Percentiles rank a stretch among this genome's conserved stretches.
phyloP scores from a whole-genome alignment of 2,329 filamentous ascomycete species.

The Cytospora paraplurivora region DNA sequence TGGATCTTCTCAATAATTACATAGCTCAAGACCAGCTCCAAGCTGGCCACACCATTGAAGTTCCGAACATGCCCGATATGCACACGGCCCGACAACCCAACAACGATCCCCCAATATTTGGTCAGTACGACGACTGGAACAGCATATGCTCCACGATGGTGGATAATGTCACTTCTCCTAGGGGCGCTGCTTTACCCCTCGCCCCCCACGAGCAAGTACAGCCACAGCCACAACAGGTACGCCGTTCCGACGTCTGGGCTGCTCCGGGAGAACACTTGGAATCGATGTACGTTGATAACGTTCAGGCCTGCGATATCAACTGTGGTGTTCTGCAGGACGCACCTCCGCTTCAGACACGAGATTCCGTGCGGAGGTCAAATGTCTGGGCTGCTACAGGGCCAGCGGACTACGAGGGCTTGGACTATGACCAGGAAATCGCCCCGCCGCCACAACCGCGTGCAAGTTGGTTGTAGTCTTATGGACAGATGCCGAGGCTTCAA shows the following conservation, averaged over 20 bases:
- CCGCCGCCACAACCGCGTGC: constrained; percentile 18
- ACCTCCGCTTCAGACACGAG: constrained; percentile 14
- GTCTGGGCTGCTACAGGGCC: constrained; percentile 22
- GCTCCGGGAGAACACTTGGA: constrained; percentile 17
- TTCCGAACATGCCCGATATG: constrained; percentile 12
- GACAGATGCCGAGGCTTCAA: neutral
- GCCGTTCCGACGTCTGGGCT: constrained; percentile 26
- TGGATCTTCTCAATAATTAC: constrained; percentile 26
- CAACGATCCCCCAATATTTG: constrained; percentile 23
- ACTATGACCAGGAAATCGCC: constrained; percentile 27
- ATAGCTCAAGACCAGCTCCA: constrained; percentile 25
- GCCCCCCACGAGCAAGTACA: constrained; percentile 25
- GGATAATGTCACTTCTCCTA: constrained; percentile 23
- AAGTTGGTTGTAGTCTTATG: constrained; percentile 19
- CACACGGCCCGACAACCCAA: neutral
- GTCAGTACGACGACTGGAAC: constrained; percentile 26
- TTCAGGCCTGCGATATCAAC: constrained; percentile 23
- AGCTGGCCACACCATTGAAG: constrained; percentile 6
- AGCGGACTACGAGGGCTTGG: constrained; percentile 26
- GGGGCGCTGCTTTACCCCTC: constrained; percentile 22
- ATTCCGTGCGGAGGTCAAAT: constrained; percentile 14
- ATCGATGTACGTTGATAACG: constrained; percentile 27
- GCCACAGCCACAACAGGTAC: constrained; percentile 7
- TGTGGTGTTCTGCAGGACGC: constrained; percentile 7
- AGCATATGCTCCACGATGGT: constrained; percentile 28